Base-by-base conservation (phyloP, 2,329 filamentous ascomycete genomes). In the Nemania sp. region DNA sequence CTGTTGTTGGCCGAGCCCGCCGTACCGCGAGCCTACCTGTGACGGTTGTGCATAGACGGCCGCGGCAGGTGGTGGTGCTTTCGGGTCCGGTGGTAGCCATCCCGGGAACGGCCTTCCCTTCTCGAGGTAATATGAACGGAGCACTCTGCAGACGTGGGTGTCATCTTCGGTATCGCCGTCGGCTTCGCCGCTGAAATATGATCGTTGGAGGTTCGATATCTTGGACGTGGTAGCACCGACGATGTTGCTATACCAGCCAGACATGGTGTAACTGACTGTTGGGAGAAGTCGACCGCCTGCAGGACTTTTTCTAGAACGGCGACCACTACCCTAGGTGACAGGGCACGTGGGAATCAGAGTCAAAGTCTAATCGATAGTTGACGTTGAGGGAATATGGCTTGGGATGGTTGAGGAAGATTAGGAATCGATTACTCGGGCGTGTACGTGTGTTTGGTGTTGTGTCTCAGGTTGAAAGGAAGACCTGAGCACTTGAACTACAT, bases 31-130 rank as follows among this genome's bases (percentile, higher is more conserved):
- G 70, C 81, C 79, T 70, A 85, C 77, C 71, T 77, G 70, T 72
- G 79, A 75, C 63, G 77, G 72, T 74, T 83, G 75, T 65, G 83
- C 77, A 76, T 85, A 81, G 63, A 86, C 73, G 59, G 85, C 75
- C 65, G 83, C 79, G 49, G 78, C 75, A 35, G 83, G 80, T 39
- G 83, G 82, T 43, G 87, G 86, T 3, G 84, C 86, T 76, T 91
- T 94, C n/a, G 92, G 93, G 75, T 97, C 91, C 5, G 91, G 88
- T 7, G 93, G 92, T 7, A 98, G 87, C 94, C 95, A 98, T 68
- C 81, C 78, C 0, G 95, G 95, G 65, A 93, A 90, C 1, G 87
- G 82, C 20, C 88, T 87, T 68, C 89, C 90, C 73, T 96, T 95
- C 75, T 98, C 93, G 53, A 82, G 86, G 81, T 99, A 98, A 83